Evolutionary conservation across 1,284 basidiomycete species (phyloP).

Genomic region (Paramarasmius palmivorus): DNA sequence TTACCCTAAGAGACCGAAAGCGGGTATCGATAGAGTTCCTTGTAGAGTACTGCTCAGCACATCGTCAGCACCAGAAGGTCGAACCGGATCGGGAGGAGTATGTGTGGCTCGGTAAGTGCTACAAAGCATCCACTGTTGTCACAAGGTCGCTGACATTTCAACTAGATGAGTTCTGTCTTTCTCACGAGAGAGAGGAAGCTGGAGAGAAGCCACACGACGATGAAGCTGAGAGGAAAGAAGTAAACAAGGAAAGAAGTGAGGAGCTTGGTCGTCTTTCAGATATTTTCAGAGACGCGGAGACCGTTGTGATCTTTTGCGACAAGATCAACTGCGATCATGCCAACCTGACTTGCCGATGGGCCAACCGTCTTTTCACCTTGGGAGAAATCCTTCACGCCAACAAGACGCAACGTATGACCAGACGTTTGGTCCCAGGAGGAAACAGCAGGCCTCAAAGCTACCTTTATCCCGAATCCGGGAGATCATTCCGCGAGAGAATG

Average conservation of each 20-base stretch:
- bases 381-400: constrained; percentile 24
- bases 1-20: background rate
- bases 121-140: no score
- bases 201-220: background rate
- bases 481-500: constrained; percentile 19
- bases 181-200: no score
- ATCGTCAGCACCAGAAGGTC: background rate
- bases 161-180: constrained; percentile 27
- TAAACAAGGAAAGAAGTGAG: constrained; percentile 1
- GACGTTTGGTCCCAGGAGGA: background rate
- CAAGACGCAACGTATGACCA: constrained; percentile 17
- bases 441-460: background rate
- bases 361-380: constrained; percentile 22
- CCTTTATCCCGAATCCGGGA: constrained; percentile 9
- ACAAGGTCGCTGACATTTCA: no score
- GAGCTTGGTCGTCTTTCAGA: constrained; percentile 24
- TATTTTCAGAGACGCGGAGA: constrained; percentile 20
- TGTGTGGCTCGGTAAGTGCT: no score
- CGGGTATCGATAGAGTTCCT: background rate
- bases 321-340: constrained; percentile 23
- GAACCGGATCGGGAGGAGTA: constrained; percentile 13
- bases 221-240: constrained; percentile 10
- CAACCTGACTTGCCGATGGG: constrained; percentile 21
- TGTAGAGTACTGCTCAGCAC: constrained; percentile 1
- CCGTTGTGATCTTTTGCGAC: constrained; percentile 25